phyloP scores from a whole-genome alignment of 2,329 filamentous ascomycete genomes.

The Cladosporium cucumerinum region DNA sequence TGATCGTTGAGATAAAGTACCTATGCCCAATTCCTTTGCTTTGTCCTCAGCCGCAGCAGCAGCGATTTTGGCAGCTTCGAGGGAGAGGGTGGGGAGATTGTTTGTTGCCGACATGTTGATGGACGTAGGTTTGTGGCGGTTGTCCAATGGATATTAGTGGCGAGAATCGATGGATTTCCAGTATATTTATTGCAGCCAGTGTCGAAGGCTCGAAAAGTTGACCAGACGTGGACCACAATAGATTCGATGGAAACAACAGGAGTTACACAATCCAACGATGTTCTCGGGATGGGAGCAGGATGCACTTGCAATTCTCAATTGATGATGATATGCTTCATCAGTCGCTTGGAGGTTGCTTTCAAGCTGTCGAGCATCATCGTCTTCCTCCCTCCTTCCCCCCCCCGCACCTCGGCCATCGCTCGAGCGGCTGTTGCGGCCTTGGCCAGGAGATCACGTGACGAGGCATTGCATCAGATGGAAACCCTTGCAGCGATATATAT shows the following conservation, averaged over 20 bases:
- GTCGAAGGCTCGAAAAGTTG: neutral
- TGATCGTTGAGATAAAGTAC: slow-evolving; percentile 20
- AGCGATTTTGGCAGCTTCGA: slow-evolving; percentile 36
- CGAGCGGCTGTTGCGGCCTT: slow-evolving; percentile 15
- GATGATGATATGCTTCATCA: too few species aligned
- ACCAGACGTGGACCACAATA: neutral
- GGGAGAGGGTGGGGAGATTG: slow-evolving; percentile 33
- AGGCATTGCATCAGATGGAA: neutral
- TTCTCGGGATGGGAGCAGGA: too few species aligned
- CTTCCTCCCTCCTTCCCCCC: too few species aligned
- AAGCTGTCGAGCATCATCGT: neutral
- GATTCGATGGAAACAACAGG: neutral
- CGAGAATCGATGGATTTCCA: neutral
- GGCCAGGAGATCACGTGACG: neutral
- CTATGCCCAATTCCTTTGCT: slow-evolving; percentile 37
- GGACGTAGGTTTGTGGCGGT: neutral
- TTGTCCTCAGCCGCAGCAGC: slow-evolving; percentile 35
- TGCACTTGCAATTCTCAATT: too few species aligned
- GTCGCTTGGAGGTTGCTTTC: too few species aligned
- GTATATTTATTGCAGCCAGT: neutral
- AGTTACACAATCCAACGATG: too few species aligned
- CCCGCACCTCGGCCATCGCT: slow-evolving; percentile 11
- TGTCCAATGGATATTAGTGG: neutral
- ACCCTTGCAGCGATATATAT: neutral
- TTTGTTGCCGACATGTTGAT: slow-evolving; percentile 26